Base-by-base conservation (phyloP, 1,284 basidiomycete genomes). In the Trametes pubescens region DNA sequence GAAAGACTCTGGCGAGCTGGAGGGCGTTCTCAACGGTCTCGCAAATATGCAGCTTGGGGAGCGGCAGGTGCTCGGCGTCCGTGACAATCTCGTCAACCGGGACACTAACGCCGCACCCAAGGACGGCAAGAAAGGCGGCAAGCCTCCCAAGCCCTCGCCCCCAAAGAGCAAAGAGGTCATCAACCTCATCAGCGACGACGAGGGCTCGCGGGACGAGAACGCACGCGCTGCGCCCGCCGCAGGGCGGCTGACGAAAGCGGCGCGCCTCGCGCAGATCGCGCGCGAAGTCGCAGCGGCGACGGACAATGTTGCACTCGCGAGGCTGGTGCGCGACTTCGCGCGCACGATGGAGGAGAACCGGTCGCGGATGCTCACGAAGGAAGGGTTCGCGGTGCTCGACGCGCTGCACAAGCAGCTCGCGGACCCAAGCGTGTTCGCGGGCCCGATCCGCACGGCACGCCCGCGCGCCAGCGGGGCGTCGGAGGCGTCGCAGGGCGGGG, bases 341-440 rank as follows among this genome's bases (percentile, higher is more conserved):
- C 79, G 79, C 34, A 81, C 86, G 35, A 78, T 92, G 72, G 82
- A 85, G 71, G 82, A 82, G 67, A 89, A 86, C 69, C 86, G 82
- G 57, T 90, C 88, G 51, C 82, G 83, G 65, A 85, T 84, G 48
- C 72, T 92, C 59, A 92, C 90, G 34, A 87, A 86, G 73, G 90
- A 92, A 68, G 91, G 85, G 10, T 90, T 88, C 71, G 76, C 79
- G 29, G 89, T 92, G 75, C 76, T 92, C 59, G 89, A 91, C 64
- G 82, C 84, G 35, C 74, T 92, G 64, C 81, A 85, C 74, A 89
- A 88, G 73, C 89, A 89, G 70, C 80, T 92, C 47, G 83, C 82
- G 46, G 86, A 90, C 72, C 87, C 90, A 24, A 85, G 85, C 26
- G 83, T 86, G 51, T 85, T 84, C 69, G 72, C 84, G 55, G 76